Evolutionary conservation across 73 alveolate genomes (phyloP), one percentile per base, ranked within the genome.

Genomic region (Effrenium voratum): DNA sequence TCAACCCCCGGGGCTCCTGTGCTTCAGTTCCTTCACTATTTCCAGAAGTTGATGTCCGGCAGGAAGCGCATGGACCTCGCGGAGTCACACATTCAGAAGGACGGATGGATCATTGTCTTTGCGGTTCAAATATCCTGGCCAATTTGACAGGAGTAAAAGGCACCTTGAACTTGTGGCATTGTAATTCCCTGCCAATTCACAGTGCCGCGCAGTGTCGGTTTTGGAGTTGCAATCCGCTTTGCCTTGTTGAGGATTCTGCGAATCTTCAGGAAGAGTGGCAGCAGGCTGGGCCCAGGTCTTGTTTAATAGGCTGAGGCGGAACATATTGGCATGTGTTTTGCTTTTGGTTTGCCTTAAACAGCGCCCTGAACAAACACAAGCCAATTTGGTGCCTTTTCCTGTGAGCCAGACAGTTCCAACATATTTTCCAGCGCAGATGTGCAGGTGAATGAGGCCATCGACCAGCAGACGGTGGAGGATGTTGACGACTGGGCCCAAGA

Each of bases 61-160:
- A 87, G 95, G 85, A 87, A 87, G 63, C 95, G 95, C 46, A 87
- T 87, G 95, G 95, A 87, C 45, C 44, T 87, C 85, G 84, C 95
- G 32, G 85, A 87, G 72, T 87, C 95, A 40, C 95, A 87, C 70
- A 76, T 87, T 34, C 49, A 87, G 95, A 87, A 87, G 95, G 95
- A 87, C 85, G 3, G 34, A 24, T 68, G 44, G 43, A 34, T 16
- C 15, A 59, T n/a, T 10, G 32, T 59, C 34, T n/a, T 10, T 59
- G 73, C 30, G 8, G 22, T 59, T 1, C 77, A 66, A 40, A 2
- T 32, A 16, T n/a, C 34, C 30, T 24, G 10, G 75, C 1, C 77
- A 15, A 16, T 26, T 40, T 24, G 12, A 15, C 43, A 66, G 77
- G 43, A 5, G 26, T 12, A 66, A 22, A 28, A 66, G 40, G 34